These are phyloP conservation scores for Terfezia boudieri DNA, from an alignment of 495 filamentous ascomycete genomes.

Conservation along the genomic window DNA sequence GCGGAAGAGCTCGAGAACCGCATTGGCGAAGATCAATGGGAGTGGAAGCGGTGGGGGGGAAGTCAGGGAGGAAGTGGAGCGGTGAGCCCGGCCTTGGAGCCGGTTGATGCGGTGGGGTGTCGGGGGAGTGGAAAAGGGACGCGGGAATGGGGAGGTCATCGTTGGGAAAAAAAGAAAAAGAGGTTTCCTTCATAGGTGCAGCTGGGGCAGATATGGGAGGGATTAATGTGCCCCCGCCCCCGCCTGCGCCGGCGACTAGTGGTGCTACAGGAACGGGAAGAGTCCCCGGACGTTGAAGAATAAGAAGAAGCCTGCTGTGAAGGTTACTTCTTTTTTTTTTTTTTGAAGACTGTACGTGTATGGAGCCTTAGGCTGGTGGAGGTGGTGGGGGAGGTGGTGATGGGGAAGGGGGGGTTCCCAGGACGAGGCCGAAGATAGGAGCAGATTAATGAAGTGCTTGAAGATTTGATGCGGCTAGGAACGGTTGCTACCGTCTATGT, in stretches of 20 bases:
- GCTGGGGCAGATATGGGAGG: not conserved
- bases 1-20: conserved; percentile 11
- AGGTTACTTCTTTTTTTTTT: not conserved
- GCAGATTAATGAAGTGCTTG: too few species aligned
- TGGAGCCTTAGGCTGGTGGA: too few species aligned
- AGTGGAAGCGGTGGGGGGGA: not conserved
- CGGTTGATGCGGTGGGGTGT: conserved; percentile 5
- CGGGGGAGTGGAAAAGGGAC: not conserved
- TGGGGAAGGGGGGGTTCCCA: too few species aligned
- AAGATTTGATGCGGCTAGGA: too few species aligned
- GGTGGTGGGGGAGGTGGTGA: too few species aligned
- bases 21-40: conserved; percentile 16
- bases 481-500: too few species aligned
- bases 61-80: not conserved
- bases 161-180: conserved; percentile 14
- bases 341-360: too few species aligned
- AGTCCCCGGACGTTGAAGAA: conserved; percentile 11
- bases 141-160: not conserved
- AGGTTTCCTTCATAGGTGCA: conserved; percentile 8
- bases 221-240: conserved; percentile 1
- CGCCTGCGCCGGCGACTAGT: not conserved
- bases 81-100: conserved; percentile 12
- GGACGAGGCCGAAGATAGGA: too few species aligned
- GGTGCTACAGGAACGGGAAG: not conserved
- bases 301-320: conserved; percentile 12